Evolutionary conservation across 768 basidiomycete species (phyloP).

Genomic region (Auriscalpium vulgare): DNA sequence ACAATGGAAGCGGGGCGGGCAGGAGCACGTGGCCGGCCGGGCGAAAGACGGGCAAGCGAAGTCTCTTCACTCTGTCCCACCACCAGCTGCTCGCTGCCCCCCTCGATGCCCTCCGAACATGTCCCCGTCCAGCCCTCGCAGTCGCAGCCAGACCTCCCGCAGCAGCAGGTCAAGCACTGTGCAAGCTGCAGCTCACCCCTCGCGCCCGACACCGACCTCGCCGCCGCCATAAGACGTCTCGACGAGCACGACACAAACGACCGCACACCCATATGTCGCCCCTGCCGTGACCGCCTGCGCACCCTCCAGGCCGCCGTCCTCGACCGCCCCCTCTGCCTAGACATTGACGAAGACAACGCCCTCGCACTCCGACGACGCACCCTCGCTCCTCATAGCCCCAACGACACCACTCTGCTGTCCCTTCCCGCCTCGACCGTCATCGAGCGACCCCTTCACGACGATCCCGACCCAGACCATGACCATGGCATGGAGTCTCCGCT

Average conservation of each 20-base stretch:
- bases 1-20: no score
- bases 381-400: slow-evolving; percentile 1
- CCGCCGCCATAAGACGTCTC: slow-evolving; percentile 2
- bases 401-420: slow-evolving; percentile 3
- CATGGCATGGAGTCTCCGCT: not conserved
- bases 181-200: slow-evolving; percentile 13
- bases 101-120: slow-evolving; percentile 3
- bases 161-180: slow-evolving; percentile 12
- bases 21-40: no score
- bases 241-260: slow-evolving; percentile 10
- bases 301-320: slow-evolving; percentile 4
- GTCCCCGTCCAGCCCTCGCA: slow-evolving; percentile 2
- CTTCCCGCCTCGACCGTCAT: not conserved
- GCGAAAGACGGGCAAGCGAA: no score
- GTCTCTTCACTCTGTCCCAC: no score
- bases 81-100: not conserved
- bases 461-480: not conserved
- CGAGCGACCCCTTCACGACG: not conserved
- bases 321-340: not conserved
- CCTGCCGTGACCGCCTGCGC: slow-evolving; percentile 8
- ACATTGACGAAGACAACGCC: not conserved
- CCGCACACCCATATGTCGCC: slow-evolving; percentile 9
- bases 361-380: not conserved
- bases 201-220: slow-evolving; percentile 9
- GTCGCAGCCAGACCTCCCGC: slow-evolving; percentile 8